phyloP scores from a whole-genome alignment of 768 basidiomycete species.

The Pleurotus citrinopileatus region DNA sequence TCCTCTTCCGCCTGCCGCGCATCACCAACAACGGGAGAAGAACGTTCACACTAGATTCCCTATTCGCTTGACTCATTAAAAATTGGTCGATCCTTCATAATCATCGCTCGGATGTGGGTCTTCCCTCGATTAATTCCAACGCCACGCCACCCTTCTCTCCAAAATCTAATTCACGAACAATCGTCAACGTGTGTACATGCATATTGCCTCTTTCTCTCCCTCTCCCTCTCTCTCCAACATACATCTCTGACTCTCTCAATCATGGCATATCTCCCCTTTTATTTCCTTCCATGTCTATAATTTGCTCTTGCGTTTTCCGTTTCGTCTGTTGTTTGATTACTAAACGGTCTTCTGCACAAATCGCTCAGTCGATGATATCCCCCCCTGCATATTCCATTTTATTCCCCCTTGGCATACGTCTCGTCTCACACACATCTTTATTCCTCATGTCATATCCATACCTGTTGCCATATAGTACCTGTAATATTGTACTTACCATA shows the following conservation, averaged over 20 bases:
- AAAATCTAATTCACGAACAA: constrained; percentile 5
- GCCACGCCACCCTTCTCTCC: neutral
- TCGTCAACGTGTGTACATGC: neutral
- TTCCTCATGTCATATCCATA: constrained; percentile 2
- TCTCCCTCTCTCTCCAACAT: neutral
- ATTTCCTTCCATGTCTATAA: constrained; percentile 2
- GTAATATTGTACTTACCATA: constrained; percentile 5
- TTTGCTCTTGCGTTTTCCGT: neutral
- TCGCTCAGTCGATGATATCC: constrained; percentile 12
- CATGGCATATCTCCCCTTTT: constrained; percentile 1
- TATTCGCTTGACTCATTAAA: constrained; percentile 11
- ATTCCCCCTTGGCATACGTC: constrained; percentile 1
- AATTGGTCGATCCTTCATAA: neutral
- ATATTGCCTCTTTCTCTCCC: neutral
- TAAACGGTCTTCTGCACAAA: neutral
- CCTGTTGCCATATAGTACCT: neutral
- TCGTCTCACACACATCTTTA: constrained; percentile 1
- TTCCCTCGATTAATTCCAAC: neutral
- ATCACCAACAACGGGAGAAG: constrained; percentile 20
- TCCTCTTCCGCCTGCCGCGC: constrained; percentile 27
- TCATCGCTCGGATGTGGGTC: constrained; percentile 8
- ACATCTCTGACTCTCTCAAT: neutral
- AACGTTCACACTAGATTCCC: constrained; percentile 15
- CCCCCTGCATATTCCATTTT: constrained; percentile 9
- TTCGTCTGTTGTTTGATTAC: constrained; percentile 11